A percentile compares a stretch with the other conserved stretches of the same genome.
These are phyloP conservation scores for Lecanicillium sp. DNA, from an alignment of 2,329 filamentous ascomycete genomes.

Conservation along the genomic window DNA sequence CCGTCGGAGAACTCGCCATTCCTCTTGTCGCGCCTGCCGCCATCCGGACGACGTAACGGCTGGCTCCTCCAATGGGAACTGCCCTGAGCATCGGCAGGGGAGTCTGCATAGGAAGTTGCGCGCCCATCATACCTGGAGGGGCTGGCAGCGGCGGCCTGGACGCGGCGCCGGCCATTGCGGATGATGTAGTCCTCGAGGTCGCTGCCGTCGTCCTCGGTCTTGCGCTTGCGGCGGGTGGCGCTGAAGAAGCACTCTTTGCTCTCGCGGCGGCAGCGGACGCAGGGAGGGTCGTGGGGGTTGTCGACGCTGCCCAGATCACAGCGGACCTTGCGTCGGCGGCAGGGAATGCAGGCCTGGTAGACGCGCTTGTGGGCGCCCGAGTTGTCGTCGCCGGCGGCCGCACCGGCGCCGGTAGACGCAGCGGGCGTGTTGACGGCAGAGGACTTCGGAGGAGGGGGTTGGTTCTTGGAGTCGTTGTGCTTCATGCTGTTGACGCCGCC, in stretches of 20 bases:
- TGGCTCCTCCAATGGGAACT: conserved; percentile 58
- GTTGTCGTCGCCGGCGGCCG: conserved; percentile 7
- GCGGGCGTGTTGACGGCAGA: conserved; percentile 12
- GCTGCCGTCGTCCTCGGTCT: conserved; percentile 51
- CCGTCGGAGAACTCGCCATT: conserved; percentile 33
- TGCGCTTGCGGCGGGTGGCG: conserved; percentile 86
- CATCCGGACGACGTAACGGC: conserved; percentile 56
- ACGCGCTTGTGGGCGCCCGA: conserved; percentile 50
- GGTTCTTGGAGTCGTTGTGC: conserved; percentile 2
- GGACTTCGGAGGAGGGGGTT: conserved; percentile 1
- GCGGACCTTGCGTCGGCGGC: conserved; percentile 53
- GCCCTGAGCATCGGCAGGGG: conserved; percentile 55
- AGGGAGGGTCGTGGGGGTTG: conserved; percentile 88
- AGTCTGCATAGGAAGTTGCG: conserved; percentile 35
- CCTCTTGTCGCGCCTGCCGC: conserved; percentile 19
- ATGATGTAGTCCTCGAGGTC: conserved; percentile 60
- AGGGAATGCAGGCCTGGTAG: conserved; percentile 57
- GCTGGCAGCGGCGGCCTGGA: conserved; percentile 40
- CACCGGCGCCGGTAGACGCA: conserved; percentile 12
- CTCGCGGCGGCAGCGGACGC: conserved; percentile 86
- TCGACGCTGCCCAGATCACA: conserved; percentile 71
- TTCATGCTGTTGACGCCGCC: too few relatives aligned
- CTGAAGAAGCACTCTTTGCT: conserved; percentile 97
- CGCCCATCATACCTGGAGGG: conserved; percentile 33
- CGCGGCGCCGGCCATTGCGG: conserved; percentile 65